Evolutionary conservation across 148 eudicot species (phyloP).

Genomic region (Diospyros lotus): DNA sequence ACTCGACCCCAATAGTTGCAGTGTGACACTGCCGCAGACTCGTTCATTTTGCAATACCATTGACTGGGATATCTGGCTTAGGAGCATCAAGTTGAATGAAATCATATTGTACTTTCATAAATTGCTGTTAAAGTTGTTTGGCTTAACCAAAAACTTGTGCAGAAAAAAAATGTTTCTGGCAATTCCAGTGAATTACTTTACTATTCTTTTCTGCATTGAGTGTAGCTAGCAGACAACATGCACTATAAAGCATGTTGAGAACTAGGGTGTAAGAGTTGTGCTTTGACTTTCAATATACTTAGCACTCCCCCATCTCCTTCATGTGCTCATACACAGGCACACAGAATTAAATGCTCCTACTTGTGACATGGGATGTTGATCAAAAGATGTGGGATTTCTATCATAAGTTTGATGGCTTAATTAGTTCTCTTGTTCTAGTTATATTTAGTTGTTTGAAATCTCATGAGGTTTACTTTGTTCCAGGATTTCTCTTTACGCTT

Average conservation of each 20-base stretch:
- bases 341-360: too few relatives aligned
- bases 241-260: not conserved
- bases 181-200: not conserved
- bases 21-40: too few relatives aligned
- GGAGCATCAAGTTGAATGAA: too few relatives aligned
- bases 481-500: slow-evolving; percentile 93
- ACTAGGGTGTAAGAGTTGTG: not conserved
- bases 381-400: not conserved
- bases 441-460: slow-evolving; percentile 1
- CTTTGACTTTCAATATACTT: not conserved
- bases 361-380: slow-evolving; percentile 5
- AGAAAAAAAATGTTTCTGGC: not conserved
- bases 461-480: slow-evolving; percentile 9
- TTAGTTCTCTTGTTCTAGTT: not conserved
- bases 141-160: not conserved
- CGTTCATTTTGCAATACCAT: too few relatives aligned
- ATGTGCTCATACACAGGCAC: not conserved
- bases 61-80: too few relatives aligned
- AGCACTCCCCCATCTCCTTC: not conserved
- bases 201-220: not conserved
- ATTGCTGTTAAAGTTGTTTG: too few relatives aligned
- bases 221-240: not conserved
- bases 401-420: not conserved
- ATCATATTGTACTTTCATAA: too few relatives aligned
- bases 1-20: too few relatives aligned